phyloP scores from a whole-genome alignment of 2,329 filamentous ascomycete species.

The Catunica adiposa region DNA sequence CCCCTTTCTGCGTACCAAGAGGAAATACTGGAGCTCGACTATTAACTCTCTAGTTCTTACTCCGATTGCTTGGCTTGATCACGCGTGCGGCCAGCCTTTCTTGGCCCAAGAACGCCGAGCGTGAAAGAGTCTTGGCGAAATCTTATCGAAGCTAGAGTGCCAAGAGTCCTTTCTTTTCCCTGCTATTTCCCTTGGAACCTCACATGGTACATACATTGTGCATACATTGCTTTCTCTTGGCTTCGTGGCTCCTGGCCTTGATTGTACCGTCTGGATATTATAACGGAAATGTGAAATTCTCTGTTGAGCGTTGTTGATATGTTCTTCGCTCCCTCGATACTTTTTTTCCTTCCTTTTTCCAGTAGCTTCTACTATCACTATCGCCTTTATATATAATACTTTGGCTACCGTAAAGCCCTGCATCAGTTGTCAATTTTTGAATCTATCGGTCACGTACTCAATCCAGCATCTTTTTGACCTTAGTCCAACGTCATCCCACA shows the following conservation, averaged over 20 bases:
- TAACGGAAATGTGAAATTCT: constrained; percentile 1
- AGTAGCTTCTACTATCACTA: no score
- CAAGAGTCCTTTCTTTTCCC: constrained; percentile 8
- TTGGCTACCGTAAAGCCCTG: background rate
- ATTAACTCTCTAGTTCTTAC: background rate
- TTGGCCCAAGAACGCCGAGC: constrained; percentile 14
- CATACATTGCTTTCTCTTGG: background rate
- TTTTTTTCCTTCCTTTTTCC: background rate
- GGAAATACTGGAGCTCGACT: no score
- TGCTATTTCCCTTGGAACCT: background rate
- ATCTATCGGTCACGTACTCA: background rate
- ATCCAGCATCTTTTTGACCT: background rate
- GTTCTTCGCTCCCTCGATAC: background rate
- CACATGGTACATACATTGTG: no score
- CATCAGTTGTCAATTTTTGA: background rate
- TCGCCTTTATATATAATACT: background rate
- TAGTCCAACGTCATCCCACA: background rate
- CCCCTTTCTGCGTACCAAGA: no score
- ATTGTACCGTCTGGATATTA: background rate
- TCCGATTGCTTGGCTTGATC: constrained; percentile 10
- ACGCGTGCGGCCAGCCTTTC: constrained; percentile 10
- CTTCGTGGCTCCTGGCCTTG: background rate
- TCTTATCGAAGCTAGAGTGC: constrained; percentile 11
- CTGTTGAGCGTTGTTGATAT: background rate
- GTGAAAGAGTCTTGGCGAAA: constrained; percentile 13